These are phyloP conservation scores for Rutstroemia sp. DNA, from an alignment of 2,329 filamentous ascomycete species.

Conservation along the genomic window DNA sequence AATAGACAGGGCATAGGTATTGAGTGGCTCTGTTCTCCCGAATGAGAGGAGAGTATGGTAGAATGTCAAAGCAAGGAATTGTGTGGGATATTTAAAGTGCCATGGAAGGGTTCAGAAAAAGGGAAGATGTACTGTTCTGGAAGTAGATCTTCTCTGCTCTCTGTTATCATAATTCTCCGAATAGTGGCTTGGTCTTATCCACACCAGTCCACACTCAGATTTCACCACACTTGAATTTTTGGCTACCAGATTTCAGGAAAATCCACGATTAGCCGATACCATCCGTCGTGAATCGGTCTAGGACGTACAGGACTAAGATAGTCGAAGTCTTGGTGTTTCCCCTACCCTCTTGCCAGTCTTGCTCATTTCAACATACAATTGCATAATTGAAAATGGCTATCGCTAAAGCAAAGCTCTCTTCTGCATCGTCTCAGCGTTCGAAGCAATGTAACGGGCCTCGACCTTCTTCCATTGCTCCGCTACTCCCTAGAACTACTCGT, in stretches of 20 bases:
- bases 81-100: neutral
- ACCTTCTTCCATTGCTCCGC: neutral
- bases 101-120: neutral
- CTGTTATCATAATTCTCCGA: neutral
- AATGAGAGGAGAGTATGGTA: too few species aligned
- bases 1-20: too few species aligned
- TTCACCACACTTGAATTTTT: neutral
- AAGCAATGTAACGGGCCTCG: neutral
- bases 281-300: neutral
- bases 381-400: constrained; percentile 1
- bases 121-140: neutral
- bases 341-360: neutral
- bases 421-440: neutral
- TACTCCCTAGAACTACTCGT: neutral
- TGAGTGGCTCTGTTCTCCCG: too few species aligned
- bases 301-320: too few species aligned
- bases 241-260: neutral
- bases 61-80: neutral
- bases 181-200: neutral
- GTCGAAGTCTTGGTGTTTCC: neutral
- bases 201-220: neutral
- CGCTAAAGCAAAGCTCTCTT: neutral
- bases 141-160: neutral
- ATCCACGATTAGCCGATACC: neutral
- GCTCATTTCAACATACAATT: neutral